Conservation (phyloP, 768 basidiomycete genomes). For the Macrolepiota dolichaula region DNA sequence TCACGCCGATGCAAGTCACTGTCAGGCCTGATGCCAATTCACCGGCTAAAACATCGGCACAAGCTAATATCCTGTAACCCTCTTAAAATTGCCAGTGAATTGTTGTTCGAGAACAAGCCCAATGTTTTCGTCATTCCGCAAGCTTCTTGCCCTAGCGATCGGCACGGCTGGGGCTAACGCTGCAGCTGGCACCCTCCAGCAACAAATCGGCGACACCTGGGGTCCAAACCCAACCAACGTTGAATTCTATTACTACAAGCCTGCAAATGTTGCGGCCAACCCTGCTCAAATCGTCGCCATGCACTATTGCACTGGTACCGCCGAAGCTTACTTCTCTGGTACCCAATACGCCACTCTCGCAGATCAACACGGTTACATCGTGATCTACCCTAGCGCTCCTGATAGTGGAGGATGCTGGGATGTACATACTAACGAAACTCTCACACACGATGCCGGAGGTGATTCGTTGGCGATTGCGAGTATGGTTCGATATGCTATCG, state of each 20-base stretch:
- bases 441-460: constrained; percentile 53
- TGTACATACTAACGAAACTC: constrained; percentile 43
- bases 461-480: constrained; percentile 51
- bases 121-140: not conserved
- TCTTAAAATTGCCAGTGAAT: not conserved
- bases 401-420: constrained; percentile 50
- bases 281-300: constrained; percentile 51
- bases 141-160: constrained; percentile 1
- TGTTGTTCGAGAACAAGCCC: not conserved
- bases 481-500: constrained; percentile 44
- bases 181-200: constrained; percentile 28
- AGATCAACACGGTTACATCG: constrained; percentile 45
- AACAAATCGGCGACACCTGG: constrained; percentile 39
- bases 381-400: constrained; percentile 48
- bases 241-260: constrained; percentile 43
- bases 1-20: not conserved
- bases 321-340: constrained; percentile 46
- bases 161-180: constrained; percentile 19
- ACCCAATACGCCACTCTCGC: constrained; percentile 48
- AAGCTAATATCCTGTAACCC: not conserved
- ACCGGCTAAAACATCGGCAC: not conserved
- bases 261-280: constrained; percentile 29
- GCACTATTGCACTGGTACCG: constrained; percentile 51
- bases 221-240: constrained; percentile 54
- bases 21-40: not conserved